Evolutionary conservation across 306 rosid genomes (phyloP), one percentile per base, ranked within the genome.

Genomic region (Nissolia schottii): DNA sequence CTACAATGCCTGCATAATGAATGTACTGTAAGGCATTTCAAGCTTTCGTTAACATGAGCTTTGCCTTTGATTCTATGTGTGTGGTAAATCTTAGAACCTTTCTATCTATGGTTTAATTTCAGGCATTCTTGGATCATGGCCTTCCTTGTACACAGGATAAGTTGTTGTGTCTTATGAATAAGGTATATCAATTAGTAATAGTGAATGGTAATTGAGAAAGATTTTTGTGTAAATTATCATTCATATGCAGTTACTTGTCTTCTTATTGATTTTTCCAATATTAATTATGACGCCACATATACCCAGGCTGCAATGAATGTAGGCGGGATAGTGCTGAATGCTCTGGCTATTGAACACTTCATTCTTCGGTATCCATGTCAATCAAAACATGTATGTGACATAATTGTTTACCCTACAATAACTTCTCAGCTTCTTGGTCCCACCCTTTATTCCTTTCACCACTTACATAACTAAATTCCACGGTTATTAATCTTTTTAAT

Each of bases 1-100:
- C 60, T 89, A 94, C 83, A 94, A 94, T 77, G 90, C 95, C 82
- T 91, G 94, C 81, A 89, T 91, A 81, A 91, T 94, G 98, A 96
- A 94, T 89, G 98, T 94, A 91, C 96, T 81, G 89, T 87, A 86
- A 86, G 94, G 90, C 71, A 84, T 81, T 81, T 84, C 77, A 73
- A 70, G 84, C 65, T 54, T 66, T 56, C 46, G 10, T 46, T 20
- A 38, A 64, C n/a, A 67, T 23, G 35, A 67, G 53, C 41, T 61
- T 38, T 4, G 6, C 28, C 2, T 35, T 11, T 5, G 50, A 35
- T 67, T 18, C n/a, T n/a, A n/a, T 22, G 22, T 20, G n/a, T 4
- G 24, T 40, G 34, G 13, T 71, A 46, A 64, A 65, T 55, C 57
- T 7, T 43, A 60, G 18, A 64, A 63, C 18, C 25, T 55, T 58